Conservation (phyloP, 805 yeast species). For the Suhomyces sp. region DNA sequence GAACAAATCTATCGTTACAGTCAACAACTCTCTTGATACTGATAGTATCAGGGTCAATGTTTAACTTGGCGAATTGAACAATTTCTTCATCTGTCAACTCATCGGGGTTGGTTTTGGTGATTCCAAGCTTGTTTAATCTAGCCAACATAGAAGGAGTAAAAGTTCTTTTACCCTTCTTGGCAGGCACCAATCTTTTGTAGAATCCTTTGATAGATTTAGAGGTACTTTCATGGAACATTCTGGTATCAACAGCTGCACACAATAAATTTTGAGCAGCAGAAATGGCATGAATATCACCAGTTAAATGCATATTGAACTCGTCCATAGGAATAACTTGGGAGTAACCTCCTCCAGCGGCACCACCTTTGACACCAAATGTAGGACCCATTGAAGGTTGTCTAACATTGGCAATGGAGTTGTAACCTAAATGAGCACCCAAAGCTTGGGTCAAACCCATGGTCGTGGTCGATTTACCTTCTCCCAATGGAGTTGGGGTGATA, state of each 20-base stretch:
- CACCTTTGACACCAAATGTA: slow-evolving; percentile 85
- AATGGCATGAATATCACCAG: slow-evolving; percentile 85
- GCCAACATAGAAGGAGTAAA: slow-evolving; percentile 68
- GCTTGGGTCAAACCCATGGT: slow-evolving; percentile 84
- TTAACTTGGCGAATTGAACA: slow-evolving; percentile 61
- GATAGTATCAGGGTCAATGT: slow-evolving; percentile 76
- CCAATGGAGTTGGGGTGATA: slow-evolving; percentile 82
- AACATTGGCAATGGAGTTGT: slow-evolving; percentile 74
- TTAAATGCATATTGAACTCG: slow-evolving; percentile 81
- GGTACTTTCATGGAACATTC: slow-evolving; percentile 81
- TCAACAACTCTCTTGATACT: slow-evolving; percentile 85
- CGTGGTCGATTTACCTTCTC: slow-evolving; percentile 84
- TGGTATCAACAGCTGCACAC: slow-evolving; percentile 84
- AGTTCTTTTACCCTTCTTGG: slow-evolving; percentile 65
- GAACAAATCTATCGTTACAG: slow-evolving; percentile 75
- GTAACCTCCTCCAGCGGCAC: slow-evolving; percentile 90
- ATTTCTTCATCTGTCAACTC: slow-evolving; percentile 70
- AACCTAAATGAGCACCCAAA: slow-evolving; percentile 68
- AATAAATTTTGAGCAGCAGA: slow-evolving; percentile 77
- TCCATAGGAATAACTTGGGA: slow-evolving; percentile 89
- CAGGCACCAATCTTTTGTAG: slow-evolving; percentile 73
- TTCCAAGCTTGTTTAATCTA: slow-evolving; percentile 68
- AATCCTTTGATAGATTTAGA: slow-evolving; percentile 72
- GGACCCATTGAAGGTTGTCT: slow-evolving; percentile 91
- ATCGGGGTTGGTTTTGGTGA: slow-evolving; percentile 68